Percentiles rank a stretch among this genome's conserved stretches.
Conservation (phyloP, 305 asterid species). For the Solanum hybrid region DNA sequence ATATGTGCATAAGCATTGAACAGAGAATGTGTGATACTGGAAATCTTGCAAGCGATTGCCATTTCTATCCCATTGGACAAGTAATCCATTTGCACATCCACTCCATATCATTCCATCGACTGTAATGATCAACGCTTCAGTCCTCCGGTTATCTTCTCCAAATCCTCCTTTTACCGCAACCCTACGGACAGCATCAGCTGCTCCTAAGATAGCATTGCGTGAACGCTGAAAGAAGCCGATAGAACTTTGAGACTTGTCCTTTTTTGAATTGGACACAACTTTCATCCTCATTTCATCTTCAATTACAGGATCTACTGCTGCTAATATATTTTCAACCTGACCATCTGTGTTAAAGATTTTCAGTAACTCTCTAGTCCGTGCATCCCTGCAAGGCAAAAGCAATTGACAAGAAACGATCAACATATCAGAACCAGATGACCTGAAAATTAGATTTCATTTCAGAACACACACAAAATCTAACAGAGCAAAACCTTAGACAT, state of each 20-base stretch:
- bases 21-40: slow-evolving; percentile 60
- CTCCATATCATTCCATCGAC: slow-evolving; percentile 80
- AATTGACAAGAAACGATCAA: slow-evolving; percentile 8
- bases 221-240: slow-evolving; percentile 88
- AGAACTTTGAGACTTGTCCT: slow-evolving; percentile 64
- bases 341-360: slow-evolving; percentile 80
- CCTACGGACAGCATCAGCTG: slow-evolving; percentile 98
- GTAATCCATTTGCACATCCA: slow-evolving; percentile 83
- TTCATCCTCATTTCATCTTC: slow-evolving; percentile 71
- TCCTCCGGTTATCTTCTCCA: slow-evolving; percentile 76
- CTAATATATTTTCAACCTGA: slow-evolving; percentile 60
- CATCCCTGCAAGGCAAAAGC: slow-evolving; percentile 54
- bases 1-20: slow-evolving; percentile 61
- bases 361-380: slow-evolving; percentile 70
- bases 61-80: slow-evolving; percentile 85
- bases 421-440: neutral
- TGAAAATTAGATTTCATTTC: neutral
- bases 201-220: slow-evolving; percentile 87
- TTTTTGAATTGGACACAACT: slow-evolving; percentile 31
- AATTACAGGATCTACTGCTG: slow-evolving; percentile 36
- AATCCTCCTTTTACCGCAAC: slow-evolving; percentile 78
- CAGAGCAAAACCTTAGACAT: neutral
- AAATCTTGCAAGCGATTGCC: slow-evolving; percentile 72
- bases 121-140: slow-evolving; percentile 62
- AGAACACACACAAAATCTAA: neutral